A percentile compares a stretch with the other conserved stretches of the same genome.
phyloP scores from a whole-genome alignment of 2,329 filamentous ascomycete genomes.

The Penicillium sp. region DNA sequence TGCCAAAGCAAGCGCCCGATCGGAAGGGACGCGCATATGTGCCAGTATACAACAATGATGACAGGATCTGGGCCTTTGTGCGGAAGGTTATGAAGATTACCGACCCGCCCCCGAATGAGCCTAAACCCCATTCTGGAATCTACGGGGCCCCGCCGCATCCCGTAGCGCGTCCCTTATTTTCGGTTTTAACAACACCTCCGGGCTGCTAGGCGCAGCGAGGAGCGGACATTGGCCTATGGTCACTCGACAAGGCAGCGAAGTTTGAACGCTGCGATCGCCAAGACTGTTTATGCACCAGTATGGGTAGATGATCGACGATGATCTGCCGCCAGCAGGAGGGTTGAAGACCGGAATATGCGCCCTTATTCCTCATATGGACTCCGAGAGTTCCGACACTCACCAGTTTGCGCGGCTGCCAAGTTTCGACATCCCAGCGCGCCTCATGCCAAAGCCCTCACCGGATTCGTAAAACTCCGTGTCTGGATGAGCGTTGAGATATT shows the following conservation, averaged over 20 bases:
- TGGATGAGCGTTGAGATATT: constrained; percentile 9
- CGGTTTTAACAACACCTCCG: not conserved
- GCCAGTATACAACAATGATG: not conserved
- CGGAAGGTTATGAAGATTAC: constrained; percentile 7
- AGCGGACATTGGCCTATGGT: not conserved
- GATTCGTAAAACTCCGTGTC: constrained; percentile 9
- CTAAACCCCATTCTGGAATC: not conserved
- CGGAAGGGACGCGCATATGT: not conserved
- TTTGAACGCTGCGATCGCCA: constrained; percentile 17
- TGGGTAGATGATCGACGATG: constrained; percentile 28
- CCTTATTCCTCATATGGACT: constrained; percentile 14
- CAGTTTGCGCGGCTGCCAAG: not conserved
- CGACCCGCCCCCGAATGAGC: not conserved
- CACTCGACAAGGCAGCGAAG: constrained; percentile 10
- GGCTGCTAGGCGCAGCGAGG: not conserved
- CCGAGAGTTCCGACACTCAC: constrained; percentile 9
- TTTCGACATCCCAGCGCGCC: not conserved
- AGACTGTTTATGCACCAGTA: constrained; percentile 20
- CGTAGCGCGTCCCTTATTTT: not conserved
- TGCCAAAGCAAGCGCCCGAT: not conserved
- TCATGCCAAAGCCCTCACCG: not conserved
- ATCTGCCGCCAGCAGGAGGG: constrained; percentile 22
- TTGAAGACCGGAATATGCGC: not conserved
- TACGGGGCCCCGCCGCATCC: not conserved
- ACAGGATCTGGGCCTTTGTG: not conserved